Base-by-base conservation (phyloP, 176 grass and related monocot species). In the Oryza coarctata region DNA sequence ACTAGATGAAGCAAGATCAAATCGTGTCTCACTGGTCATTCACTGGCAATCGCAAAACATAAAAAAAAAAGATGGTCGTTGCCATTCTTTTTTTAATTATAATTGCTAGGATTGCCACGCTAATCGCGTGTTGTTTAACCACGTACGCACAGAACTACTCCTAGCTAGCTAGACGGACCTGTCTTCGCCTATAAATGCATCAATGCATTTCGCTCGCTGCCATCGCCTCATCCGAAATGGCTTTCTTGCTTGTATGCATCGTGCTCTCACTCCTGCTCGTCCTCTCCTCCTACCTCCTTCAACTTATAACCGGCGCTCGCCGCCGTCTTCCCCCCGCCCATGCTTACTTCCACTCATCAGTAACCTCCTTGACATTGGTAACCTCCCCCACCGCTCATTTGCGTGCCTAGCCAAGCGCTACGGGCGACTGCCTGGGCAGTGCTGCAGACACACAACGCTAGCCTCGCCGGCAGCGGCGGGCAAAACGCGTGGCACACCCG, bases 311-410 rank as follows among this genome's bases (percentile, higher is more conserved):
- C 2, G 20, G 6, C 66, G 9, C 34, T n/a, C 34, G 34, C 10
- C 20, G 20, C 20, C 64, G 22, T 0, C 64, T 80, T 10, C 77
- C 77, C 76, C 77, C 0, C 63, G 77, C 11, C 77, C 77, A 34
- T 68, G 64, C 64, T 64, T 45, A 5, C 44, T 80, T 3, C 77
- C 77, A 4, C 0, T 80, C 29, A 52, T 68, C 20, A 64, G 77
- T 43, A 80, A n/a, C 64, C 14, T 68, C 29, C 77, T 35, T 43
- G 39, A 68, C 41, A 33, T 80, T 0, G 22, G 63, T 1, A 2
- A 18, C 28, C 77, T 55, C 29, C 77, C 77, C 2, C 77, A 80
- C 77, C 77, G 44, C 30, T 47, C 64, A 64, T n/a, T 80, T 20
- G 29, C 77, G 12, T 29, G 64, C 6, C 45, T 74, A 6, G 71